phyloP scores from a whole-genome alignment of 306 rosid genomes.

The Fragaria ananassa region DNA sequence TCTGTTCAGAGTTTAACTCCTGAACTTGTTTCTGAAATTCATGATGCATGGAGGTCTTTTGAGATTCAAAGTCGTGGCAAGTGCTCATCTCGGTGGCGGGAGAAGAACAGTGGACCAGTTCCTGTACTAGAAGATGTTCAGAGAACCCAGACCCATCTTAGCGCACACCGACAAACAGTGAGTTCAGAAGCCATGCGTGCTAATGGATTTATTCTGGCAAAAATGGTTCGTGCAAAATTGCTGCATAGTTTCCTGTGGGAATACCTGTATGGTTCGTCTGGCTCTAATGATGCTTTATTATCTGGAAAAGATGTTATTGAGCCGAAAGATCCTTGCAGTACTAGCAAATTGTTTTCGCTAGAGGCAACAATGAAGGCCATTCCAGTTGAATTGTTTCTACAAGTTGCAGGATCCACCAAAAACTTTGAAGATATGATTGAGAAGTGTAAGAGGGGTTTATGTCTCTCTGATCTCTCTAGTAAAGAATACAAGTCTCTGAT shows the following conservation, averaged over 20 bases:
- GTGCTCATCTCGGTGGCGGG: slow-evolving; percentile 37
- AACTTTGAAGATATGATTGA: slow-evolving; percentile 69
- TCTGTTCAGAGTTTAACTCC: slow-evolving; percentile 54
- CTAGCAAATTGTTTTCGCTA: slow-evolving; percentile 62
- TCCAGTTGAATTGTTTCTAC: slow-evolving; percentile 85
- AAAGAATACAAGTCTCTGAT: slow-evolving; percentile 67
- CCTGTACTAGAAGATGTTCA: slow-evolving; percentile 73
- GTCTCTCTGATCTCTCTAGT: slow-evolving; percentile 67
- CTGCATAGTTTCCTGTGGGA: slow-evolving; percentile 87
- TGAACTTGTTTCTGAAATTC: slow-evolving; percentile 72
- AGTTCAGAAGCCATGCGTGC: slow-evolving; percentile 75
- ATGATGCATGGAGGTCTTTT: slow-evolving; percentile 66
- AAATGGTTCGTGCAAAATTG: slow-evolving; percentile 90
- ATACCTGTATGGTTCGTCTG: slow-evolving; percentile 43
- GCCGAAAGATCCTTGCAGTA: slow-evolving; percentile 51
- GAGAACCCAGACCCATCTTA: slow-evolving; percentile 43
- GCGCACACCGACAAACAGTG: slow-evolving; percentile 40
- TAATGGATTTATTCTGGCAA: slow-evolving; percentile 87
- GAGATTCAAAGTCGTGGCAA: slow-evolving; percentile 57
- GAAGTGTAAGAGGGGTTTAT: slow-evolving; percentile 74
- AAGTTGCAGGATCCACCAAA: slow-evolving; percentile 77
- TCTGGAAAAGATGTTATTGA: slow-evolving; percentile 27
- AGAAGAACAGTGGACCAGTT: slow-evolving; percentile 45
- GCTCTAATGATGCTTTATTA: slow-evolving; percentile 38
- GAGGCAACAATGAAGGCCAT: slow-evolving; percentile 65